These are phyloP conservation scores for Casuarina equisetifolia DNA, from an alignment of 306 rosid genomes.

Conservation along the genomic window DNA sequence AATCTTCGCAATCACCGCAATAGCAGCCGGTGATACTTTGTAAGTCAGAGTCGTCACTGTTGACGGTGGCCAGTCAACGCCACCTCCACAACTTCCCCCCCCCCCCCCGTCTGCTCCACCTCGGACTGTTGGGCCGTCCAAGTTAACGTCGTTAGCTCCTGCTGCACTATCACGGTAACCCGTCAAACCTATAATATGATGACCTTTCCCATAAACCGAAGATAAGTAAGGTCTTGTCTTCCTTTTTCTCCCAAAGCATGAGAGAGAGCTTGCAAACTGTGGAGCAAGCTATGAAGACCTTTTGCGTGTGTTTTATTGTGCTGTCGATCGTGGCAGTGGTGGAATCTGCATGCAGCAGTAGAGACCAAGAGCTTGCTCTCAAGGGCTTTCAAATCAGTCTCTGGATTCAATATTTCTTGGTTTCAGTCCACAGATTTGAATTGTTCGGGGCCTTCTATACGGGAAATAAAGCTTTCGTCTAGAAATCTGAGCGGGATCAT, in stretches of 20 bases:
- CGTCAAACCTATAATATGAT: neutral
- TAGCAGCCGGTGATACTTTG: constrained; percentile 21
- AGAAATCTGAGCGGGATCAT: constrained; percentile 61
- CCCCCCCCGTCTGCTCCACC: constrained; percentile 24
- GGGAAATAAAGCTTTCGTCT: constrained; percentile 44
- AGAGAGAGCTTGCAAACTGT: neutral
- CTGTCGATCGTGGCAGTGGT: constrained; percentile 29
- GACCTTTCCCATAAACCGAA: neutral
- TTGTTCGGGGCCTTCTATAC: constrained; percentile 48
- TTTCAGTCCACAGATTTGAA: constrained; percentile 28
- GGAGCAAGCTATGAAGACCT: constrained; percentile 28
- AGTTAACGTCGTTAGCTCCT: constrained; percentile 38
- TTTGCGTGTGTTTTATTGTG: constrained; percentile 42
- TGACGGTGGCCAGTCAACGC: constrained; percentile 44
- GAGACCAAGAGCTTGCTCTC: constrained; percentile 47
- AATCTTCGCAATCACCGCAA: constrained; percentile 44
- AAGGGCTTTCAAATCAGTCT: constrained; percentile 63
- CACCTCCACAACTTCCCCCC: neutral
- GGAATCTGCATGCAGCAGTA: constrained; percentile 55
- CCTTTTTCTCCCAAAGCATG: neutral
- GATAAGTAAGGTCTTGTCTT: neutral
- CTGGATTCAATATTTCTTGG: constrained; percentile 59
- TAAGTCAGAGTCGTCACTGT: neutral
- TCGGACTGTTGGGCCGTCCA: constrained; percentile 35
- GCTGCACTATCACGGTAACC: constrained; percentile 18